These are phyloP conservation scores for Plasmodium billcollinsi DNA, from an alignment of 169 alveolate genomes.

Conservation along the genomic window DNA sequence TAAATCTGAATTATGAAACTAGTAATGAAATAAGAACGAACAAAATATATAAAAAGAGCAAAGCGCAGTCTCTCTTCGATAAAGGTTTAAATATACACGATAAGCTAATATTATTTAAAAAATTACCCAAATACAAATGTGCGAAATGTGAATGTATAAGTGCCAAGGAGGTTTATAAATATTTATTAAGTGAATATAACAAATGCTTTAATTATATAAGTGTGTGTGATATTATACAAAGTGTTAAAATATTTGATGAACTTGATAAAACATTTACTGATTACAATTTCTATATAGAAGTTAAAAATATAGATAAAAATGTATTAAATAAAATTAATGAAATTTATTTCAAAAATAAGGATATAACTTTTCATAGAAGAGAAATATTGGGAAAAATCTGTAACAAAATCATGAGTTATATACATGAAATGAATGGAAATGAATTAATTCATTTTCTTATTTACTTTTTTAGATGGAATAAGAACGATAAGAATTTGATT, in stretches of 20 bases:
- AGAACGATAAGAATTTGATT: constrained; percentile 38
- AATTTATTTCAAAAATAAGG: constrained; percentile 57
- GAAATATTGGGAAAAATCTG: constrained; percentile 69
- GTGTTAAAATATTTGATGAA: constrained; percentile 52
- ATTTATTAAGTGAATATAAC: constrained; percentile 52
- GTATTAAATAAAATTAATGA: constrained; percentile 36
- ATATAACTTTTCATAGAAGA: constrained; percentile 46
- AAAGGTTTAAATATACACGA: constrained; percentile 28
- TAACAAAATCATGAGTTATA: constrained; percentile 35
- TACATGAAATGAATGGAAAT: constrained; percentile 70
- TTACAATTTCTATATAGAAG: constrained; percentile 33
- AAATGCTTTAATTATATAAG: constrained; percentile 55
- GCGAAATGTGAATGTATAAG: constrained; percentile 38
- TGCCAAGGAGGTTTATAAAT: constrained; percentile 33
- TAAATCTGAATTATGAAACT: constrained; percentile 48
- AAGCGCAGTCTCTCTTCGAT: constrained; percentile 21
- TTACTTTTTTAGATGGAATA: constrained; percentile 69
- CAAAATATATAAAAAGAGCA: constrained; percentile 1
- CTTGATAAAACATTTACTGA: constrained; percentile 32
- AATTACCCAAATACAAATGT: constrained; percentile 36
- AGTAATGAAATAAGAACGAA: constrained; percentile 3
- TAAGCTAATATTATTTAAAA: constrained; percentile 47
- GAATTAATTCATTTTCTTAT: constrained; percentile 66
- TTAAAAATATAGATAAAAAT: constrained; percentile 38
- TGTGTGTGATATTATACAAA: constrained; percentile 36